Base-by-base conservation (phyloP, 371 early-diverging fungal species). In the Actinomucor elegans region DNA sequence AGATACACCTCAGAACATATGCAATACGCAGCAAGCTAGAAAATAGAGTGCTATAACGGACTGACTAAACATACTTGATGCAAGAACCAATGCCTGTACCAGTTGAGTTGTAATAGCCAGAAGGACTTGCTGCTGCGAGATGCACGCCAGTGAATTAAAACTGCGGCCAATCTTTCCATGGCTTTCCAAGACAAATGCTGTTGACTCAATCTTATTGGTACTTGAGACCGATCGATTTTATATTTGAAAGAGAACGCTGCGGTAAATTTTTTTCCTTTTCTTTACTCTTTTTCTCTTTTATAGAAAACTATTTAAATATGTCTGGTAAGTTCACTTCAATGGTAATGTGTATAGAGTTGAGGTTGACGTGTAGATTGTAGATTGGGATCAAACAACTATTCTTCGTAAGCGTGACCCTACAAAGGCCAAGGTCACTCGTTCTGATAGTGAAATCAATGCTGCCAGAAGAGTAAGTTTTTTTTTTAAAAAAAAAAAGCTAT, bases 311-410 rank as follows among this genome's bases (percentile, higher is more conserved):
- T 33, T 10, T 2, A 47, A 57, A 48, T 31, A 64, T 64, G 64
- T 64, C 64, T 64, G 64, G 64, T 64, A 64, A 51, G 52, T 31
- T 18, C n/a, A 29, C 5, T 17, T 12, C 27, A 20, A 29, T 14
- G 28, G 17, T 4, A n/a, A 35, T 35, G 29, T 4, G 2, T 23
- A 29, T 7, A 28, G 12, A 38, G 12, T 15, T 3, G 15, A 14
- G 20, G 11, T 24, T 31, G 3, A 24, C 41, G n/a, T 17, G 42
- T 29, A n/a, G 33, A 29, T 18, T 61, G 26, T 61, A 64, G 88
- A 83, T 50, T 91, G 91, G 89, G 93, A 92, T 71, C 69, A 77
- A 43, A 77, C 78, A 48, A 92, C 90, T 52, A 78, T 91, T 52
- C 71, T 94, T 55, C 87, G 89, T 67, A 93, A 92, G 84, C 85